phyloP scores from a whole-genome alignment of 176 grass and related monocot species.

The Saccharum spontaneum region DNA sequence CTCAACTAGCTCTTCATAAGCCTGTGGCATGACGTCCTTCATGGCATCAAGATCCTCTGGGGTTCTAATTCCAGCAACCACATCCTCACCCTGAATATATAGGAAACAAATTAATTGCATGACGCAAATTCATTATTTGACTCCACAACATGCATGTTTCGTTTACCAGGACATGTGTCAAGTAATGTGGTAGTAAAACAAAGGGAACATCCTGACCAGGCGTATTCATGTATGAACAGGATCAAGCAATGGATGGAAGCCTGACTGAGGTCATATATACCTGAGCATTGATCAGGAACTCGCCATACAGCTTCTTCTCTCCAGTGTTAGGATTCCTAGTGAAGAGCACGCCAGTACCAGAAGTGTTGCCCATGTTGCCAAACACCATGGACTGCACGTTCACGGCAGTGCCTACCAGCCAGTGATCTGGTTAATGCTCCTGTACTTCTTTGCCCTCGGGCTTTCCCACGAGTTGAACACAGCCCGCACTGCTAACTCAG shows the following conservation, averaged over 20 bases:
- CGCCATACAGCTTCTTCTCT: conserved; percentile 96
- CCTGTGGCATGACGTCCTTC: conserved; percentile 66
- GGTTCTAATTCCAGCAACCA: conserved; percentile 96
- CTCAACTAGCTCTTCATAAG: conserved; percentile 84
- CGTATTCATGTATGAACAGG: neutral
- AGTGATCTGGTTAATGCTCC: conserved; percentile 91
- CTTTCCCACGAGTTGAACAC: conserved; percentile 98
- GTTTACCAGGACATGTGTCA: neutral
- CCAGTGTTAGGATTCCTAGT: conserved; percentile 93
- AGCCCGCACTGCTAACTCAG: conserved; percentile 68
- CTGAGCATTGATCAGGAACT: conserved; percentile 95
- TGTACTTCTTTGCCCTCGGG: conserved; percentile 81
- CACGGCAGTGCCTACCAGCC: conserved; percentile 83
- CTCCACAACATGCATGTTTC: no score
- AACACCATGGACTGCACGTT: conserved; percentile 99
- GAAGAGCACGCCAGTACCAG: conserved; percentile 96
- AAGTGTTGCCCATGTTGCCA: conserved; percentile 96
- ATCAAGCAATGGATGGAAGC: neutral
- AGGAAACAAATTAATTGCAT: neutral
- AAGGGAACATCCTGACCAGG: no score
- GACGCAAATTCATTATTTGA: neutral
- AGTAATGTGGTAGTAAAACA: neutral
- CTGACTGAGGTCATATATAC: conserved; percentile 23
- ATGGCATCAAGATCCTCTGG: conserved; percentile 81
- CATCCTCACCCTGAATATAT: conserved; percentile 80